Evolutionary conservation across 805 yeast species (phyloP).

Genomic region (Yamadazyma nakazawae): DNA sequence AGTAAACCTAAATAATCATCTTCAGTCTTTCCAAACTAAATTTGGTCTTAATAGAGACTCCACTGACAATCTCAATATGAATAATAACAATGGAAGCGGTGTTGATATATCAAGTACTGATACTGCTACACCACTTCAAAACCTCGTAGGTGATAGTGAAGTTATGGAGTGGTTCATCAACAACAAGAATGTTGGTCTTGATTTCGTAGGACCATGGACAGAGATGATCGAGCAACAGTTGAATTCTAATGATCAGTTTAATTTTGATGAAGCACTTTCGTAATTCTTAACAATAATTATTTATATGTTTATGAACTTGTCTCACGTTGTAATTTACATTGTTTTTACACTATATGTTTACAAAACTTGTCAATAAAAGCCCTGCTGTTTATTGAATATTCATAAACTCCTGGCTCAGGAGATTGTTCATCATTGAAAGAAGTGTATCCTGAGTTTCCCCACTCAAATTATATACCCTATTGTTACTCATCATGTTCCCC

Average conservation of each 20-base stretch:
- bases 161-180: slow-evolving; percentile 44
- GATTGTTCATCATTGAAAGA: slow-evolving; percentile 20
- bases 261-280: slow-evolving; percentile 21
- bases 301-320: background rate
- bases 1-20: slow-evolving; percentile 1
- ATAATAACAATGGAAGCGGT: background rate
- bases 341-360: too few species aligned
- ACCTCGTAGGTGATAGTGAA: slow-evolving; percentile 34
- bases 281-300: background rate
- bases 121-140: slow-evolving; percentile 18
- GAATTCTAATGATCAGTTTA: slow-evolving; percentile 30
- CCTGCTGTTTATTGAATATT: background rate
- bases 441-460: slow-evolving; percentile 14
- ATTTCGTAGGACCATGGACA: slow-evolving; percentile 70
- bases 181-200: slow-evolving; percentile 38
- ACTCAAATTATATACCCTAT: slow-evolving; percentile 13
- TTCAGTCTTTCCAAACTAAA: slow-evolving; percentile 2
- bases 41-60: slow-evolving; percentile 3
- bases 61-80: background rate
- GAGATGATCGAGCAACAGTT: slow-evolving; percentile 73
- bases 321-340: background rate
- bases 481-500: slow-evolving; percentile 10
- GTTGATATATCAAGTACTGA: slow-evolving; percentile 1
- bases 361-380: background rate
- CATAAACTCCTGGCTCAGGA: slow-evolving; percentile 26